A percentile compares a stretch with the other conserved stretches of the same genome.
Conservation (phyloP, 2,329 filamentous ascomycete species). For the Gnomoniopsis sp. region DNA sequence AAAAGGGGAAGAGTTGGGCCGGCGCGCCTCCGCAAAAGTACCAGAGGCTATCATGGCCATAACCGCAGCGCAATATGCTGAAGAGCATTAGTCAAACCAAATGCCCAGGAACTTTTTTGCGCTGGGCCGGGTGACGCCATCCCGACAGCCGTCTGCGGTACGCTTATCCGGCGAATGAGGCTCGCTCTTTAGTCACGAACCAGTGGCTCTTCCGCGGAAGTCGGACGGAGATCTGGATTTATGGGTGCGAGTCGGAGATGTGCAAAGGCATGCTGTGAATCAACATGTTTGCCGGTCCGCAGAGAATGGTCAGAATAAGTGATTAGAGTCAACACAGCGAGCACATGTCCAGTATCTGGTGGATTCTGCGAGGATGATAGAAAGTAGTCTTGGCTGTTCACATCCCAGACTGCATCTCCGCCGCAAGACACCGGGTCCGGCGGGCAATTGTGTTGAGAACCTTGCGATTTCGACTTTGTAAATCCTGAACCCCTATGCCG, state of each 20-base stretch:
- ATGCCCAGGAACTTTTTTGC: slow-evolving; percentile 12
- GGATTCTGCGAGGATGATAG: too few species aligned
- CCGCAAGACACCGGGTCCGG: not conserved
- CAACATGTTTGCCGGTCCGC: too few species aligned
- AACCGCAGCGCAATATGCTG: not conserved
- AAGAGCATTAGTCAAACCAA: not conserved
- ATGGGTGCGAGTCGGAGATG: not conserved
- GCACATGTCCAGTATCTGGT: not conserved
- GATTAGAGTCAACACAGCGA: not conserved
- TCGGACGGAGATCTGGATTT: not conserved
- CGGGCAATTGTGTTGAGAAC: not conserved
- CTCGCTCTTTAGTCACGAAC: not conserved
- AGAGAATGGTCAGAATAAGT: not conserved
- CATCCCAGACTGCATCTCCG: too few species aligned
- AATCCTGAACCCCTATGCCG: not conserved
- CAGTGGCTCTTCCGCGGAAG: not conserved
- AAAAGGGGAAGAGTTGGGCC: not conserved
- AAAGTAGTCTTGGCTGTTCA: too few species aligned
- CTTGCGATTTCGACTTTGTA: not conserved
- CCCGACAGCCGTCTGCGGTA: slow-evolving; percentile 17
- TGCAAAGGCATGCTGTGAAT: too few species aligned
- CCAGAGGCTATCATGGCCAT: not conserved
- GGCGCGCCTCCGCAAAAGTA: not conserved
- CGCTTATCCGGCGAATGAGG: slow-evolving; percentile 16
- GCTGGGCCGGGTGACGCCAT: slow-evolving; percentile 20